A percentile compares a stretch with the other conserved stretches of the same genome.
Conservation (phyloP, 345 rosid species). For the Bruguiera gymnorhiza region DNA sequence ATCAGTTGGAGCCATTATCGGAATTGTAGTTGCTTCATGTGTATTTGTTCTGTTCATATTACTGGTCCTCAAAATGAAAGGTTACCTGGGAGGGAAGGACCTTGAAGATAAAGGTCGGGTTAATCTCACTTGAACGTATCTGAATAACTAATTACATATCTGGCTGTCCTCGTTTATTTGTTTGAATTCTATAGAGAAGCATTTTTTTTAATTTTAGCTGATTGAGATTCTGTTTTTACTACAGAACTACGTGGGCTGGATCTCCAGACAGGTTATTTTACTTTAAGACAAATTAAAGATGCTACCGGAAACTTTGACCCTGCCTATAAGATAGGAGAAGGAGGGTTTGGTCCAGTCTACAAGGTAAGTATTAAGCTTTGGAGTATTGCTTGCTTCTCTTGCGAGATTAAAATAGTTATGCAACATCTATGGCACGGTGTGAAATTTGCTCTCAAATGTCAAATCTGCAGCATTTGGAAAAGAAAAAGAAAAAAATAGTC, state of each 20-base stretch:
- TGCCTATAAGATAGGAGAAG: constrained; percentile 81
- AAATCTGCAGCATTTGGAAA: not conserved
- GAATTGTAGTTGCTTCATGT: constrained; percentile 55
- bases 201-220: not conserved
- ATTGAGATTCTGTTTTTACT: constrained; percentile 2
- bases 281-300: constrained; percentile 63
- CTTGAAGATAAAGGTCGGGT: constrained; percentile 53
- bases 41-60: constrained; percentile 40
- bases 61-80: constrained; percentile 40
- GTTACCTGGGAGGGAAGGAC: constrained; percentile 54
- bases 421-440: not conserved
- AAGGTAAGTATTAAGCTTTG: constrained; percentile 42
- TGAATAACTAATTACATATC: too few relatives aligned
- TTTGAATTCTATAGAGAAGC: not conserved
- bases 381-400: not conserved
- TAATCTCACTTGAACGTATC: not conserved
- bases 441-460: not conserved
- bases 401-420: too few relatives aligned
- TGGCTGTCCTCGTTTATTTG: not conserved
- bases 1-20: constrained; percentile 62
- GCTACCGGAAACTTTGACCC: constrained; percentile 70
- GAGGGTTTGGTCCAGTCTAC: constrained; percentile 91
- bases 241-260: constrained; percentile 61
- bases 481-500: not conserved
- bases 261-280: constrained; percentile 71